phyloP scores from a whole-genome alignment of 202 grass and related monocot genomes.

The Sporobolus alterniflorus region DNA sequence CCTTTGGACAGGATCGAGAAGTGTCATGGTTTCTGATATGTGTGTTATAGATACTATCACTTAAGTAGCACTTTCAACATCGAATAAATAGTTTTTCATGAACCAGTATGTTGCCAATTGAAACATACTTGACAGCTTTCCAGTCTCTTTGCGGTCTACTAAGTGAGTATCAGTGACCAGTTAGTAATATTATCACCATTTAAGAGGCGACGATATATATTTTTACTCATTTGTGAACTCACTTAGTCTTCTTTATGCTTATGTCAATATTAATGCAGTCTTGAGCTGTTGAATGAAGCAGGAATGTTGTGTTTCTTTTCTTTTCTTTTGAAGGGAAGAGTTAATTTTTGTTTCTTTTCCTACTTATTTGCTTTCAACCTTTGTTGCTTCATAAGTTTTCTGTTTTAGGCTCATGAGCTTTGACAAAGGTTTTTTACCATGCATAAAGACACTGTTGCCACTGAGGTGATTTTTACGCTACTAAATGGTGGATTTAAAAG shows the following conservation, averaged over 20 bases:
- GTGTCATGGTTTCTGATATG: background rate
- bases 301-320: background rate
- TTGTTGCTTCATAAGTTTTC: background rate
- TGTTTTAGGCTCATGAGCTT: background rate
- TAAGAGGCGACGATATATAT: background rate
- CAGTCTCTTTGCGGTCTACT: background rate
- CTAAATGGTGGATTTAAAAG: background rate
- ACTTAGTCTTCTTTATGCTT: background rate
- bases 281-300: background rate
- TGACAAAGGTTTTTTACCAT: background rate
- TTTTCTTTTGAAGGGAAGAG: background rate
- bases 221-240: background rate
- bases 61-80: background rate
- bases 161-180: background rate
- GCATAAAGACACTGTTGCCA: background rate
- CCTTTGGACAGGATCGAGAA: background rate
- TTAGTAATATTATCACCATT: conserved; percentile 4
- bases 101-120: background rate
- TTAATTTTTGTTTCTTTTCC: background rate
- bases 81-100: background rate
- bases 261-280: background rate
- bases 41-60: background rate
- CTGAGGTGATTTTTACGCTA: background rate
- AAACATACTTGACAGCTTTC: conserved; percentile 4
- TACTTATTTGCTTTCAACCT: background rate